Percentiles rank a stretch among this genome's conserved stretches.
phyloP scores from a whole-genome alignment of 129 eudicot genomes.

The Deinandra increscens region DNA sequence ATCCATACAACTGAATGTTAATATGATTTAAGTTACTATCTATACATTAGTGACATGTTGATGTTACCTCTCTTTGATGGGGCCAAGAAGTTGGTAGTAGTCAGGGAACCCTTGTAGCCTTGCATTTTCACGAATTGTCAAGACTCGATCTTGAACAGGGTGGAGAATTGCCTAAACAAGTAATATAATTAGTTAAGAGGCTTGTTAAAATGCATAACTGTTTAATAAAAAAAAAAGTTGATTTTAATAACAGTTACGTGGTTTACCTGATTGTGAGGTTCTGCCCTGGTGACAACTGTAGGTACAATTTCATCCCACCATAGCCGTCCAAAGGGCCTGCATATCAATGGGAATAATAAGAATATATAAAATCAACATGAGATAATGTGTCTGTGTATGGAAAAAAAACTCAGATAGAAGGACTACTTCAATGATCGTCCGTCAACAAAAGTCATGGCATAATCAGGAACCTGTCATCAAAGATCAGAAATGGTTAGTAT shows the following conservation, averaged over 20 bases:
- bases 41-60: no score
- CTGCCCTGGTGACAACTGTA: conserved; percentile 78
- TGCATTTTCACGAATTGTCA: conserved; percentile 65
- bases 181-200: background rate
- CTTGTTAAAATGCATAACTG: background rate
- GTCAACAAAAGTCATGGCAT: conserved; percentile 56
- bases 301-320: conserved; percentile 97
- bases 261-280: conserved; percentile 81
- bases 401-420: background rate
- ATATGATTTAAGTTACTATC: no score
- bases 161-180: conserved; percentile 50
- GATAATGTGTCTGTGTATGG: background rate
- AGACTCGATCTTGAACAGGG: conserved; percentile 59
- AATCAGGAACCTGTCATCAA: conserved; percentile 59
- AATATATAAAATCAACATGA: background rate
- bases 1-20: no score
- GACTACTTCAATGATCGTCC: conserved; percentile 64
- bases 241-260: background rate
- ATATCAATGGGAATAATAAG: background rate
- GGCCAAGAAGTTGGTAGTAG: conserved; percentile 59
- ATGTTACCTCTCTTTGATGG: conserved; percentile 59
- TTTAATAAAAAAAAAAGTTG: background rate
- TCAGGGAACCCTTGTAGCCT: conserved; percentile 84
- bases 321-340: conserved; percentile 81
- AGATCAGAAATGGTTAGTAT: no score